phyloP scores from a whole-genome alignment of 768 basidiomycete species.

The Cystobasidium ongulense region DNA sequence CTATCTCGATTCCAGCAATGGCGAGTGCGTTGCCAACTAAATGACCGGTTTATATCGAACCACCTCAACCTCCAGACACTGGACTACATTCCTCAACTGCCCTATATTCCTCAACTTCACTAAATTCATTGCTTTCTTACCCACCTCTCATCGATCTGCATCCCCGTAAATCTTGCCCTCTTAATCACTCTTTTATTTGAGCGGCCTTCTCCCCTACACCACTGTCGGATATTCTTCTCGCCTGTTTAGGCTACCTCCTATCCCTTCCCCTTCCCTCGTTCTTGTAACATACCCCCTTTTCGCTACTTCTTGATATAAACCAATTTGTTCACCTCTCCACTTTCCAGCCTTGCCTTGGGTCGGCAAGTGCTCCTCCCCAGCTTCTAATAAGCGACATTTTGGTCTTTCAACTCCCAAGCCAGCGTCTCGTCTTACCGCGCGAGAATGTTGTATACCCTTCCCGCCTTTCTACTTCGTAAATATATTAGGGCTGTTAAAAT shows the following conservation, averaged over 20 bases:
- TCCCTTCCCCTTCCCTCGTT: not conserved
- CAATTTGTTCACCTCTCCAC: not conserved
- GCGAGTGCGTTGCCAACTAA: conserved; percentile 33
- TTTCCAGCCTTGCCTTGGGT: not conserved
- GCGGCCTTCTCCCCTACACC: too few relatives aligned
- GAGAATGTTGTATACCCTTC: not conserved
- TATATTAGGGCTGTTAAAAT: not conserved
- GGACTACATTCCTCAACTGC: not conserved
- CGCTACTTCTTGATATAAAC: not conserved
- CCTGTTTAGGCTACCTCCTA: too few relatives aligned
- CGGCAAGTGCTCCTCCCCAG: not conserved
- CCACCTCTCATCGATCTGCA: too few relatives aligned
- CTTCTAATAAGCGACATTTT: not conserved
- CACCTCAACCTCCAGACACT: not conserved
- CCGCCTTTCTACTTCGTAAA: not conserved
- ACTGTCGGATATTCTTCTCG: too few relatives aligned
- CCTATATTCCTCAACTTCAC: not conserved
- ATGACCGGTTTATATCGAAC: not conserved
- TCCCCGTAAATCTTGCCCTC: too few relatives aligned
- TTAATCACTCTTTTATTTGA: too few relatives aligned
- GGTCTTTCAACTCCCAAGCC: not conserved
- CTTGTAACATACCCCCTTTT: not conserved
- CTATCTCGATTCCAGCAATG: conserved; percentile 24
- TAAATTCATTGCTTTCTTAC: too few relatives aligned
- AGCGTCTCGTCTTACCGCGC: not conserved